Percentiles rank a stretch among this genome's conserved stretches.
Conservation (phyloP, 1,284 basidiomycete species). For the Ceratobasidium sp. region DNA sequence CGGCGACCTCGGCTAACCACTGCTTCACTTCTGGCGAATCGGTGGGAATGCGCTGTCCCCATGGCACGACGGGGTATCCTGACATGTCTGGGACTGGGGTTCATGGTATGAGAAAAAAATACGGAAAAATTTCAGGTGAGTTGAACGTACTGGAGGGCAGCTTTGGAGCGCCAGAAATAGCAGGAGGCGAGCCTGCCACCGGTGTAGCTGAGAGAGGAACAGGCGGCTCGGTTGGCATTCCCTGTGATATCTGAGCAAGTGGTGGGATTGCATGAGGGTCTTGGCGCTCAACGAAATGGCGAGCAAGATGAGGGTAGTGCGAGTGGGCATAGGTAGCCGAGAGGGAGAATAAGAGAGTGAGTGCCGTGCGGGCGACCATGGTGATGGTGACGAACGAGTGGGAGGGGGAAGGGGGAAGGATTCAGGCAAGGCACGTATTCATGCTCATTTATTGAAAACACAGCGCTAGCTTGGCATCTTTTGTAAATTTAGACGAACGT, state of each 20-base stretch:
- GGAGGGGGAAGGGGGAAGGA: constrained; percentile 2
- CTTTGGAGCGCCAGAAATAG: constrained; percentile 53
- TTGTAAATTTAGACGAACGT: constrained; percentile 38
- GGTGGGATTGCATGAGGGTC: constrained; percentile 42
- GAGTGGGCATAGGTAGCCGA: constrained; percentile 19
- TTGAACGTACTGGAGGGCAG: constrained; percentile 52
- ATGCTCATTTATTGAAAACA: constrained; percentile 7
- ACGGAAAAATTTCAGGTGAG: background rate
- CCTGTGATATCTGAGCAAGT: constrained; percentile 32
- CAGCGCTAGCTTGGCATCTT: constrained; percentile 28
- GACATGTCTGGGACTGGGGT: constrained; percentile 43
- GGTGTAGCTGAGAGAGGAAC: constrained; percentile 52
- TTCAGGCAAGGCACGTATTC: background rate
- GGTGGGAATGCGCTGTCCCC: constrained; percentile 51
- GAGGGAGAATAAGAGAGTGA: constrained; percentile 27
- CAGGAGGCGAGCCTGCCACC: constrained; percentile 54
- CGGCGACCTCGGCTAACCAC: constrained; percentile 59
- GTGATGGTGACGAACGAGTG: background rate
- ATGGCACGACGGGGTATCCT: constrained; percentile 54
- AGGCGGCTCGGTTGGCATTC: constrained; percentile 46
- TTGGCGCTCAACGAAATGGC: constrained; percentile 23
- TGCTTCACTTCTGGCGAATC: constrained; percentile 61
- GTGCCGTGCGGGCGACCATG: constrained; percentile 43
- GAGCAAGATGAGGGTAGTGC: background rate
- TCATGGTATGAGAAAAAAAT: constrained; percentile 8